A percentile compares a stretch with the other conserved stretches of the same genome.
Conservation (phyloP, 2,329 filamentous ascomycete species). For the Cladosporium halotolerans region DNA sequence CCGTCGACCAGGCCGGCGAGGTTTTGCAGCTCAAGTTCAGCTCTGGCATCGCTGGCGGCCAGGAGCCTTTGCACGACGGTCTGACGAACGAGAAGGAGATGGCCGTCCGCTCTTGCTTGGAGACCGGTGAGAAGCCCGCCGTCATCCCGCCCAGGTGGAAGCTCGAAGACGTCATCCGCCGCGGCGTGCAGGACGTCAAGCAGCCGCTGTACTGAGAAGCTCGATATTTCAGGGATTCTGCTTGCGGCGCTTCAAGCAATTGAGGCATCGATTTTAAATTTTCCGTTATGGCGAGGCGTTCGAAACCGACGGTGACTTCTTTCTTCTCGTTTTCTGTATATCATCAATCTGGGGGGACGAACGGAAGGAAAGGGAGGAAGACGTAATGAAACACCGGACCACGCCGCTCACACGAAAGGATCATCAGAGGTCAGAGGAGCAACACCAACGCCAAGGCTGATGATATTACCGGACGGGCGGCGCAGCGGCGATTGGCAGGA, state of each 20-base stretch:
- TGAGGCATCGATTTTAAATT: not conserved
- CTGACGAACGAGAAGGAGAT: slow-evolving; percentile 66
- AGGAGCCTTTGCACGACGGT: slow-evolving; percentile 67
- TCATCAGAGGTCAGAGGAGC: too few relatives aligned
- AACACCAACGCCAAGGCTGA: too few relatives aligned
- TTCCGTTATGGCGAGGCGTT: slow-evolving; percentile 9
- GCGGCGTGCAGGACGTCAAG: slow-evolving; percentile 71
- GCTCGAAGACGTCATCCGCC: slow-evolving; percentile 65
- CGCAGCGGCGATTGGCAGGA: too few relatives aligned
- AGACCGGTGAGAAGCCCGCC: slow-evolving; percentile 43
- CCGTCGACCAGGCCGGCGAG: slow-evolving; percentile 89
- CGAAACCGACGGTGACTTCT: too few relatives aligned
- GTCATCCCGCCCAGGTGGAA: slow-evolving; percentile 69
- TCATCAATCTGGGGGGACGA: too few relatives aligned
- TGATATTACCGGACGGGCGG: too few relatives aligned
- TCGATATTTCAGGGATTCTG: not conserved
- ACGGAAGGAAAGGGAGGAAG: too few relatives aligned
- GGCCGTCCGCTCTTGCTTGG: slow-evolving; percentile 50
- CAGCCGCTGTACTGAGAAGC: slow-evolving; percentile 44
- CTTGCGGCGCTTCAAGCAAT: not conserved
- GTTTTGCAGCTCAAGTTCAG: slow-evolving; percentile 93
- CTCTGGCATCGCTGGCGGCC: slow-evolving; percentile 87
- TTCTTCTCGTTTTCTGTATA: too few relatives aligned
- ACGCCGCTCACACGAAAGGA: too few relatives aligned
- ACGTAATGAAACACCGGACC: too few relatives aligned